Evolutionary conservation across 2,329 filamentous ascomycete species (phyloP).

Genomic region (Xylariaceae sp.): DNA sequence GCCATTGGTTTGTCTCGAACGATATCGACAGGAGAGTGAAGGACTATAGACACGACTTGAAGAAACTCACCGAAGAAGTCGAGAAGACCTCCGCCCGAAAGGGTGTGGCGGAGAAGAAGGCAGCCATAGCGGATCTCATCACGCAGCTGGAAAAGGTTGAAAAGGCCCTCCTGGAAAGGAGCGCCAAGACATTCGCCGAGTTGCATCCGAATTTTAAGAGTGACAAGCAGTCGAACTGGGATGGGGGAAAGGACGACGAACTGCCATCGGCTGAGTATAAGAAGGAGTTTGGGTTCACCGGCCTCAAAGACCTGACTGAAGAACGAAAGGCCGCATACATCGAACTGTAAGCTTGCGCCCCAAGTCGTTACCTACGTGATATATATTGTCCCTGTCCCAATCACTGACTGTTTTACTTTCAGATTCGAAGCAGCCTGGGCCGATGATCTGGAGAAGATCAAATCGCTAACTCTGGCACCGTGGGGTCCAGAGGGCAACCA

Average conservation of each 20-base stretch:
- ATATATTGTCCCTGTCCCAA: too few species aligned
- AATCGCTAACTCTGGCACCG: slow-evolving; percentile 53
- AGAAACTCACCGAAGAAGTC: slow-evolving; percentile 33
- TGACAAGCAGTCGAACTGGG: slow-evolving; percentile 7
- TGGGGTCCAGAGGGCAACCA: slow-evolving; percentile 52
- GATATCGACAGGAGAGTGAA: slow-evolving; percentile 33
- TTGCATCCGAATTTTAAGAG: slow-evolving; percentile 51
- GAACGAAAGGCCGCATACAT: slow-evolving; percentile 54
- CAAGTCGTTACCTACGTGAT: background rate
- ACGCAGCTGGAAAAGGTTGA: slow-evolving; percentile 51
- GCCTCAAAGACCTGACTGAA: slow-evolving; percentile 47
- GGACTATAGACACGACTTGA: slow-evolving; percentile 29
- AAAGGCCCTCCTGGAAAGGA: slow-evolving; percentile 46
- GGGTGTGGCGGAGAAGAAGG: slow-evolving; percentile 46
- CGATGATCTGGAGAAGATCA: slow-evolving; percentile 63
- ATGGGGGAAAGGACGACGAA: too few species aligned
- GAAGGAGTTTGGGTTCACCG: slow-evolving; percentile 46
- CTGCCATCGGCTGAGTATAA: slow-evolving; percentile 41
- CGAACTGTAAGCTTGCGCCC: slow-evolving; percentile 45
- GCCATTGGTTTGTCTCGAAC: slow-evolving; percentile 46
- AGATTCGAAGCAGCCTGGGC: slow-evolving; percentile 69
- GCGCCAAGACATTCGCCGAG: slow-evolving; percentile 62
- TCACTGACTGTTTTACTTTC: background rate
- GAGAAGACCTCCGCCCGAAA: slow-evolving; percentile 26
- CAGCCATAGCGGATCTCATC: slow-evolving; percentile 47